Evolutionary conservation across 2,329 filamentous ascomycete species (phyloP).

Genomic region (Fusarium xyrophilum): DNA sequence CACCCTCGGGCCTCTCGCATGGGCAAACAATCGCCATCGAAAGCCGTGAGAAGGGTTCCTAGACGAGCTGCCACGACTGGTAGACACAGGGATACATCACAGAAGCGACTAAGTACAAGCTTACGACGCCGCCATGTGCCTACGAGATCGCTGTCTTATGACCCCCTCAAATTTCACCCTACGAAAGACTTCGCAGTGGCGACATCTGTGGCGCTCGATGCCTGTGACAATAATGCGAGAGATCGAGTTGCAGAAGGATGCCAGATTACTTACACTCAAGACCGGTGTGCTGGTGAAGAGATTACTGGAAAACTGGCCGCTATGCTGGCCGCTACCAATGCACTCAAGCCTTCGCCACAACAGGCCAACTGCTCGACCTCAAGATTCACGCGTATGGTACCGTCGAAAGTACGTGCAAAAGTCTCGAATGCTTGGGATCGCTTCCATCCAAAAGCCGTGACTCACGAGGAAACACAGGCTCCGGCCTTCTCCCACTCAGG

Average conservation of each 20-base stretch:
- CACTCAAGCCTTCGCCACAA: constrained; percentile 43
- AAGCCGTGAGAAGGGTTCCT: background rate
- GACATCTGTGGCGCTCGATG: constrained; percentile 13
- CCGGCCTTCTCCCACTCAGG: background rate
- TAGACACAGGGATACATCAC: constrained; percentile 10
- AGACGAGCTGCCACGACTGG: constrained; percentile 26
- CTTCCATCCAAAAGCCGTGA: constrained; percentile 40
- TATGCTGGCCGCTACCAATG: constrained; percentile 49
- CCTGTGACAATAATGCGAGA: constrained; percentile 24
- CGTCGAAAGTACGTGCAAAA: constrained; percentile 45
- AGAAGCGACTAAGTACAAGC: constrained; percentile 19
- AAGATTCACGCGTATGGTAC: constrained; percentile 42
- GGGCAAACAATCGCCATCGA: constrained; percentile 19
- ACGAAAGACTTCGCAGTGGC: constrained; percentile 6
- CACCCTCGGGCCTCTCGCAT: constrained; percentile 9
- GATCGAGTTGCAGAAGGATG: background rate
- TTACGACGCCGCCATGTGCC: constrained; percentile 25
- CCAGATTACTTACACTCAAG: background rate
- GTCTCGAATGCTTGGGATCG: constrained; percentile 46
- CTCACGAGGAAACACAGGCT: constrained; percentile 31
- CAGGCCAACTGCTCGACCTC: constrained; percentile 18
- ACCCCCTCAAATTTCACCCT: constrained; percentile 36
- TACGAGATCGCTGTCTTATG: constrained; percentile 15
- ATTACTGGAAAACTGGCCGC: constrained; percentile 46
- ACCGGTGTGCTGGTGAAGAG: constrained; percentile 27